Evolutionary conservation across 352 stramenopile species (phyloP).

Genomic region (Phytopythium kandeliae): DNA sequence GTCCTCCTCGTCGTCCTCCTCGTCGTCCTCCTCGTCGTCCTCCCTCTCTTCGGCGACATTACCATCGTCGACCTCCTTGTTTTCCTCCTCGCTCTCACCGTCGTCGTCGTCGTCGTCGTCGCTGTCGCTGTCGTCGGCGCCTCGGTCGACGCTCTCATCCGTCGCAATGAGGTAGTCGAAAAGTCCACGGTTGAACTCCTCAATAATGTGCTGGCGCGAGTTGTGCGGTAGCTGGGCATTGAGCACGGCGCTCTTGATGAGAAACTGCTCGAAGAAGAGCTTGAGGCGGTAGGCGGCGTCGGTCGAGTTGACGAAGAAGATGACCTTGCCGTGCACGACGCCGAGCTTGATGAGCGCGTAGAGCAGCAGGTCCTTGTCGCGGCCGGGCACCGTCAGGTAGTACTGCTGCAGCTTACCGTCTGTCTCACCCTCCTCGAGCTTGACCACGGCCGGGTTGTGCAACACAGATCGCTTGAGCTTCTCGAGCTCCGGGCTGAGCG

Average conservation of each 20-base stretch:
- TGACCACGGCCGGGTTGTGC: slow-evolving; percentile 96
- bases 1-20: slow-evolving; percentile 34
- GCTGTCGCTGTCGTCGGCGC: slow-evolving; percentile 49
- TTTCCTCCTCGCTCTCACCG: slow-evolving; percentile 37
- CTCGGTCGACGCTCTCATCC: slow-evolving; percentile 94
- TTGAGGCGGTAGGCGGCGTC: slow-evolving; percentile 94
- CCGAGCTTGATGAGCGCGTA: slow-evolving; percentile 98
- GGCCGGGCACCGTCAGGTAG: slow-evolving; percentile 84
- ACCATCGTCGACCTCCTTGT: slow-evolving; percentile 38
- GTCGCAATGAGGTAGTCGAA: slow-evolving; percentile 99
- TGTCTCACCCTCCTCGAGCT: slow-evolving; percentile 91
- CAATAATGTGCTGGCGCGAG: slow-evolving; percentile 96
- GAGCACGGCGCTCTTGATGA: slow-evolving; percentile 97
- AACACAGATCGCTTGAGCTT: slow-evolving; percentile 97
- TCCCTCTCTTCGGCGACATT: slow-evolving; percentile 33
- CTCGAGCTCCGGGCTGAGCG: slow-evolving; percentile 94
- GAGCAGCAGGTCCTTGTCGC: slow-evolving; percentile 96
- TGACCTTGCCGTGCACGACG: slow-evolving; percentile 95
- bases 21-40: slow-evolving; percentile 26
- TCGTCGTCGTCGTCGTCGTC: slow-evolving; percentile 70
- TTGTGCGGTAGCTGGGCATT: slow-evolving; percentile 98
- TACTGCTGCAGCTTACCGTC: slow-evolving; percentile 95
- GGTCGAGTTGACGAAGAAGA: slow-evolving; percentile 99
- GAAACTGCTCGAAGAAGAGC: slow-evolving; percentile 99
- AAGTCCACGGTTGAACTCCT: slow-evolving; percentile 93